Evolutionary conservation across 2,329 filamentous ascomycete genomes (phyloP), one percentile per base, ranked within the genome.

Genomic region (Capronia coronata): DNA sequence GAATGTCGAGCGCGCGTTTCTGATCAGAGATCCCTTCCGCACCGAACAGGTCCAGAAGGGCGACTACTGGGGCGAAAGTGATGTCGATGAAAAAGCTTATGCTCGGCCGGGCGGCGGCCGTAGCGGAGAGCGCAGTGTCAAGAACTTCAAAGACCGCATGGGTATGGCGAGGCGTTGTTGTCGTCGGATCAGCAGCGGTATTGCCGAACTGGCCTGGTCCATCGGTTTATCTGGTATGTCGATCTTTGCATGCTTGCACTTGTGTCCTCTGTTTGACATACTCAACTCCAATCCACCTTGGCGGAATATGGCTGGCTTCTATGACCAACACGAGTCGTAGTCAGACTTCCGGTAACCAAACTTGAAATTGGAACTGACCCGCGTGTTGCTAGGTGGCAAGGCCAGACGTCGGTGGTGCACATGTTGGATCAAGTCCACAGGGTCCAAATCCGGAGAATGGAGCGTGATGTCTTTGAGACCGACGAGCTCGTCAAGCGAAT

Each of bases 391-490:
- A 50, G 51, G 51, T 59, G 58, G 56, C 52, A 56, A 47, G 54
- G 41, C 21, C 40, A 48, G 42, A 43, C 39, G 10, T 21, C 51
- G n/a, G 46, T 59, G 2, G 37, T 43, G 2, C 29, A 34, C 10
- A 47, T 60, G 54, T 37, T 54, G 13, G 37, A 52, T 34, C 52
- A 51, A 25, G 50, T 60, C 11, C 56, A 56, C 32, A 45, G 58
- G 16, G 39, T 60, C 10, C 58, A 58, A 41, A 59, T 60, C 23
- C 49, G 55, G 21, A 49, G 58, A 27, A 57, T 60, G 11, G 56
- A 60, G 34, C 39, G 52, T 37, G 54, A 59, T 14, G 42, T 49
- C 8, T 55, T 54, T 27, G 58, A 60, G 34, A 45, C 45, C 2
- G 49, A 56, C 18, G 54, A 52, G 29, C 44, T 60, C 9, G 48